Conservation (phyloP, 140 eudicot genomes). For the Flaveria floridana region DNA sequence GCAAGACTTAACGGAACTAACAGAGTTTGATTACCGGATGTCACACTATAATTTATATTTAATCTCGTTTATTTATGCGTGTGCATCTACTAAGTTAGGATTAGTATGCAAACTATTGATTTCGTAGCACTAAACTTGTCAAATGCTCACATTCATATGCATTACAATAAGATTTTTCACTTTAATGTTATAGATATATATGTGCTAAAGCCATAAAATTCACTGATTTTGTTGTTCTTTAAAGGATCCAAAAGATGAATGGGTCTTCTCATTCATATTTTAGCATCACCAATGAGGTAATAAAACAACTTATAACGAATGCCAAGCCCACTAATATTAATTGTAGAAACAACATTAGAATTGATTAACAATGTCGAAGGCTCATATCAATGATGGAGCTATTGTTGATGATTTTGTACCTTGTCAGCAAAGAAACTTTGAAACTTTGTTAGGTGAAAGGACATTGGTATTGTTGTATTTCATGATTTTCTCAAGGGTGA, state of each 20-base stretch:
- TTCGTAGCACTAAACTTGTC: constrained; percentile 8
- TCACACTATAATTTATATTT: neutral
- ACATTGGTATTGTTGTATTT: constrained; percentile 58
- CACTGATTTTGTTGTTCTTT: neutral
- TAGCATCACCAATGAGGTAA: no score
- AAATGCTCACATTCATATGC: constrained; percentile 10
- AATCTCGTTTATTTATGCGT: neutral
- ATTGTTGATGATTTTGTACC: no score
- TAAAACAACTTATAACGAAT: no score
- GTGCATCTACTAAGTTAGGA: neutral
- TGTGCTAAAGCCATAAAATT: neutral
- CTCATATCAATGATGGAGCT: no score
- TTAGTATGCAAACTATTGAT: constrained; percentile 1
- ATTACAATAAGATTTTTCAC: neutral
- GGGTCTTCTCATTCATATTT: no score
- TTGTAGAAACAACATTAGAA: no score
- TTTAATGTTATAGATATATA: neutral
- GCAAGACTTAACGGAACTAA: no score
- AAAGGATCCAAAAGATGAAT: neutral
- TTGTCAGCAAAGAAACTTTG: neutral
- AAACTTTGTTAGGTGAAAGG: constrained; percentile 56
- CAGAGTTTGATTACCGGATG: no score
- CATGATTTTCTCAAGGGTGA: constrained; percentile 52
- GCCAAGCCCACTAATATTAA: no score
- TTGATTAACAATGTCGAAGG: no score